Base-by-base conservation (phyloP, 1,139 yeast species). In the Candida neerlandica region DNA sequence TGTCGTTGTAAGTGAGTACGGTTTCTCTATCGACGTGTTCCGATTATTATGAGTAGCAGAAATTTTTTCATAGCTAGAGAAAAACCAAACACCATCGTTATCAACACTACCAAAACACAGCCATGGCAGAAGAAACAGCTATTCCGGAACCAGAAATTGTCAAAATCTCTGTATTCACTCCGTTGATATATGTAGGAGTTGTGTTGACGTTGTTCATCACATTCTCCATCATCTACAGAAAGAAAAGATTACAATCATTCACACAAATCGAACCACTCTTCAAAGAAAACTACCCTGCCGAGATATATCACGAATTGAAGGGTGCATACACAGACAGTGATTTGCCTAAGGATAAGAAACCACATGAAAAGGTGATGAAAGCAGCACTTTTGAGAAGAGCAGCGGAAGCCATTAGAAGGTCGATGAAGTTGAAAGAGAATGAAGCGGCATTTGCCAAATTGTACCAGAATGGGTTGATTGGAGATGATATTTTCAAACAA, bases 391-490 rank as follows among this genome's bases (percentile, higher is more conserved):
- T 87, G 55, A 77, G 86, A 61, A 76, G 92, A 66, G 91, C 89
- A 1, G 82, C 84, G 12, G 94, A 87, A 66, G 87, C 86, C 40
- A 73, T 87, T 50, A 78, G 89, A 57, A 75, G 90, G 57, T 71
- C 86, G 58, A 73, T 86, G 66, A 81, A 84, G 61, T 73, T 91
- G 66, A 87, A 90, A 65, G 92, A 88, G 59, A 74, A 80, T 56
- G 87, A 86, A 65, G 85, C 86, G 4, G 81, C 79, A 46, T 80
- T 89, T 60, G 82, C 81, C 47, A 75, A 80, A 46, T 75, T 94
- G 55, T 92, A 91, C 65, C 95, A 92, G 62, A 84, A 83, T 48
- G 98, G 98, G 1, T 82, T 92, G 32, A 85, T 94, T 54, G 97
- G 97, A 33, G 98, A 94, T 61, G 96, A 89, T 51, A 75, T 89